Base-by-base conservation (phyloP, 179 eudicot genomes). In the Beta macrorhiza region DNA sequence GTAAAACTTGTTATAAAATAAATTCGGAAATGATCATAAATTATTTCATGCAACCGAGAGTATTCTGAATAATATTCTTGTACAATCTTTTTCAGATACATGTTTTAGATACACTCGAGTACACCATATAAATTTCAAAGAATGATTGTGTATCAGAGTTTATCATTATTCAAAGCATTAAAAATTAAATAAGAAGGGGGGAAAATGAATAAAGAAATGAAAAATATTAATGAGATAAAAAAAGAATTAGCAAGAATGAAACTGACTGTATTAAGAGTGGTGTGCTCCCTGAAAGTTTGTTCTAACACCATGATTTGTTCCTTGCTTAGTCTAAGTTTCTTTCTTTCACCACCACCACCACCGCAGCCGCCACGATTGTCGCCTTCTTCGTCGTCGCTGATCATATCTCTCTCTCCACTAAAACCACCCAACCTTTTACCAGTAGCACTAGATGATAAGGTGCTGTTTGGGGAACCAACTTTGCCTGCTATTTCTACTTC, bases 301-400 rank as follows among this genome's bases (percentile, higher is more conserved):
- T 94, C 98, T 44, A 94, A 91, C 70, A 90, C 89, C 78, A 83
- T 81, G 16, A 89, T 84, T 79, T 94, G 97, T n/a, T 92, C 93
- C 87, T 88, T 91, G 5, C 90, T 79, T 57, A 94, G 83, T 85
- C 93, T 85, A 77, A 94, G 88, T 82, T 94, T 94, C 84, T 92
- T 94, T 85, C 93, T 88, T 63, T 74, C 86, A 25, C 84, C 87
- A 56, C 77, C 83, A 1, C 88, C 88, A 0, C 84, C 88, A 16
- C 88, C 86, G 7, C 81, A 73, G 5, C 84, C 85, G 68, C 81
- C 65, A 79, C 82, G 83, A 78, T 87, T 47, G 51, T 79, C 83
- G 52, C 80, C 86, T 10, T 83, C 82, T 62, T 89, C 78, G 0
- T 78, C 88, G 57, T 81, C 82, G 25, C 73, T 81, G 25, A 53